A percentile compares a stretch with the other conserved stretches of the same genome.
phyloP scores from a whole-genome alignment of 129 eudicot species.

The Logfia minima region DNA sequence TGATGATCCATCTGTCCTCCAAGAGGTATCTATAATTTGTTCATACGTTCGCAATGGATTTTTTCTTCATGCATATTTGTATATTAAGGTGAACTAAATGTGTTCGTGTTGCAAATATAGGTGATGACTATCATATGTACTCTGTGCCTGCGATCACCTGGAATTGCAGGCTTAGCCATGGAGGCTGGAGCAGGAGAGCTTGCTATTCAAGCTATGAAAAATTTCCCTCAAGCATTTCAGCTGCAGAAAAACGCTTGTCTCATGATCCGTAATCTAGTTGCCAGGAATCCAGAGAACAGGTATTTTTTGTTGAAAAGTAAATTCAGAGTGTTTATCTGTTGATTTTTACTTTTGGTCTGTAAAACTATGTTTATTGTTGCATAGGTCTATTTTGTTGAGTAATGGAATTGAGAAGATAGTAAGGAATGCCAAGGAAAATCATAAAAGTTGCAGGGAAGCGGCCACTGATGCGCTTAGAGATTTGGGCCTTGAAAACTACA shows the following conservation, averaged over 20 bases:
- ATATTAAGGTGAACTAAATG: not conserved
- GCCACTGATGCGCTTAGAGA: slow-evolving; percentile 91
- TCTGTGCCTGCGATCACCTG: slow-evolving; percentile 85
- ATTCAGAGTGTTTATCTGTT: not conserved
- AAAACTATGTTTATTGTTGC: not conserved
- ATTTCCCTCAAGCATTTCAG: slow-evolving; percentile 64
- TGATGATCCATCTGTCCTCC: slow-evolving; percentile 82
- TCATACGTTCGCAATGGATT: not conserved
- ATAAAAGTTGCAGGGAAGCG: slow-evolving; percentile 74
- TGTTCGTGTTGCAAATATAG: slow-evolving; percentile 31
- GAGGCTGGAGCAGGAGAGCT: slow-evolving; percentile 99
- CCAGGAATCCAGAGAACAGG: slow-evolving; percentile 91
- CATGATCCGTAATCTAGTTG: slow-evolving; percentile 95
- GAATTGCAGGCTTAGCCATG: slow-evolving; percentile 70
- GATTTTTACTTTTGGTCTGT: not conserved
- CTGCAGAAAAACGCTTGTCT: slow-evolving; percentile 82
- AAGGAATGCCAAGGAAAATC: slow-evolving; percentile 69
- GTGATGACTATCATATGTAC: slow-evolving; percentile 77
- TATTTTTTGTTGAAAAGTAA: slow-evolving; percentile 12
- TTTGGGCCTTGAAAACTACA: slow-evolving; percentile 87
- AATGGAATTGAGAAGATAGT: slow-evolving; percentile 82
- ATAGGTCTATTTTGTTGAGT: slow-evolving; percentile 67
- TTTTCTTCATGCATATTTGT: not conserved
- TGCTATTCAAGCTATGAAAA: slow-evolving; percentile 78
- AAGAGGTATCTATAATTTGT: slow-evolving; percentile 58